A percentile compares a stretch with the other conserved stretches of the same genome.
Evolutionary conservation across 1,284 basidiomycete species (phyloP).

Genomic region (Ustilago sp.): DNA sequence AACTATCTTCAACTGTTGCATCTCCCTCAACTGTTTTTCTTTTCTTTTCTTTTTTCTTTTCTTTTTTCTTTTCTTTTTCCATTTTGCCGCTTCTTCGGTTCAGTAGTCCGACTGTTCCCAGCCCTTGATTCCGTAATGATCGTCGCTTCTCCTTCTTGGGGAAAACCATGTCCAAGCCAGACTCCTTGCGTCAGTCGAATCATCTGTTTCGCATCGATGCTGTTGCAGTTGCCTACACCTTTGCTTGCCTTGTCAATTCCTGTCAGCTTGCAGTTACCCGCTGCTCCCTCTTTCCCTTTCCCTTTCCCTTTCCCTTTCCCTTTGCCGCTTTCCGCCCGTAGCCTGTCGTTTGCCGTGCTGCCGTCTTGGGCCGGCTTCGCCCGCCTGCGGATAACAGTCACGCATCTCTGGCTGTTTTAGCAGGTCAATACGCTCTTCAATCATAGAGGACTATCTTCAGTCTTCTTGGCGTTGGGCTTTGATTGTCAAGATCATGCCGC

Average conservation of each 20-base stretch:
- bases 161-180: slow-evolving; percentile 28
- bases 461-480: not conserved
- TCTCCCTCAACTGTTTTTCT: too few relatives aligned
- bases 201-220: slow-evolving; percentile 22
- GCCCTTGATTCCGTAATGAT: not conserved
- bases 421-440: not conserved
- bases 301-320: not conserved
- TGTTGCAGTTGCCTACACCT: not conserved
- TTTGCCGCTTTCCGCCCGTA: slow-evolving; percentile 8
- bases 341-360: not conserved
- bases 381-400: not conserved
- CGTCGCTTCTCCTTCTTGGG: slow-evolving; percentile 6
- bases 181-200: slow-evolving; percentile 38
- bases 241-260: slow-evolving; percentile 1
- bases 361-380: not conserved
- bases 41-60: slow-evolving; percentile 8
- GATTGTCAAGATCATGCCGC: not conserved
- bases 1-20: too few relatives aligned
- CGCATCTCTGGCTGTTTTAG: not conserved
- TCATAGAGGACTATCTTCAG: not conserved
- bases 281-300: not conserved
- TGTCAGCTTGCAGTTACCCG: slow-evolving; percentile 14
- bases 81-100: slow-evolving; percentile 5
- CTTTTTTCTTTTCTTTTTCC: not conserved
- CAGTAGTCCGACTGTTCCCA: not conserved